phyloP scores from a whole-genome alignment of 768 basidiomycete species.

The Russula earlei region DNA sequence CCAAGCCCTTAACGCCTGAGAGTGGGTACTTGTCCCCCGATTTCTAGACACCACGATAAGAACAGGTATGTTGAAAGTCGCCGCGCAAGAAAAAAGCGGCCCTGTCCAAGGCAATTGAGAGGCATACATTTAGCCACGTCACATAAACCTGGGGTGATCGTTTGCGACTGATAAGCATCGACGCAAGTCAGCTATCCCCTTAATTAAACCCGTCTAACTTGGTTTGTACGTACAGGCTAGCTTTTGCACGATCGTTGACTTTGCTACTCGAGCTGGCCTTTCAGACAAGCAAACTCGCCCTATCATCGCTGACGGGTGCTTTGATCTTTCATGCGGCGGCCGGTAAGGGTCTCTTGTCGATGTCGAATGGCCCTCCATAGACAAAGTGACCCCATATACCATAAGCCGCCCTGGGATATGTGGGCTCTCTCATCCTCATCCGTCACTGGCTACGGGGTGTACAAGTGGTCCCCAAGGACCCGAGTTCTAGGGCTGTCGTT shows the following conservation, averaged over 20 bases:
- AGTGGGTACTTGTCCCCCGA: background rate
- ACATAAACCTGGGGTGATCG: slow-evolving; percentile 16
- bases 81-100: background rate
- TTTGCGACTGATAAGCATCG: slow-evolving; percentile 13
- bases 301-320: slow-evolving; percentile 15
- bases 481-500: background rate
- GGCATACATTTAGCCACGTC: slow-evolving; percentile 1
- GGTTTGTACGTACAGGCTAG: background rate
- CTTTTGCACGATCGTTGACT: slow-evolving; percentile 18
- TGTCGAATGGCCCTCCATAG: background rate
- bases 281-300: background rate
- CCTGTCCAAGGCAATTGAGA: background rate
- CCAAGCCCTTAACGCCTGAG: background rate
- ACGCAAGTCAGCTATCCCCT: background rate
- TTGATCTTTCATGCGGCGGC: slow-evolving; percentile 18
- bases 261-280: slow-evolving; percentile 1
- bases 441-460: slow-evolving; percentile 9
- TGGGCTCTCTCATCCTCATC: slow-evolving; percentile 15
- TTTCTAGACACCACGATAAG: background rate
- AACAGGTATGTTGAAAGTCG: background rate
- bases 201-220: background rate
- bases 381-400: background rate
- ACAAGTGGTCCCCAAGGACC: background rate
- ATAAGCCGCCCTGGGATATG: slow-evolving; percentile 14
- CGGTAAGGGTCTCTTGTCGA: slow-evolving; percentile 7